These are phyloP conservation scores for Hirschfeldia incana DNA, from an alignment of 345 rosid species.

Conservation along the genomic window DNA sequence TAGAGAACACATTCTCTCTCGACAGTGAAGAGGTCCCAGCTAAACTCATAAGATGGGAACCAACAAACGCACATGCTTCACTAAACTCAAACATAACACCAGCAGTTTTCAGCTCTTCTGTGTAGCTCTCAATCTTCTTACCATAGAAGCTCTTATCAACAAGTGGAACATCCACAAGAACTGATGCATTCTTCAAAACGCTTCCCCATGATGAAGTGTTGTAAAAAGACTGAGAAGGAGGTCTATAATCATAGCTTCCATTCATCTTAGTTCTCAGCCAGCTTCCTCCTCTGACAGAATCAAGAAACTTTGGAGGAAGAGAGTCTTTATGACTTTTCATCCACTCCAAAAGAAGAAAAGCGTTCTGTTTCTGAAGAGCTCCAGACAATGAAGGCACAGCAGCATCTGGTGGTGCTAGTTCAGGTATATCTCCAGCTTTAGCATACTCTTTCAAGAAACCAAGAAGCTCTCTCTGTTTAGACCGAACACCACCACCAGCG, in stretches of 20 bases:
- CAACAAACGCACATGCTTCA: conserved; percentile 59
- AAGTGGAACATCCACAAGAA: conserved; percentile 68
- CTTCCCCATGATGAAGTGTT: conserved; percentile 57
- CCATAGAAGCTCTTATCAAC: conserved; percentile 65
- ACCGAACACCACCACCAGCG: conserved; percentile 36
- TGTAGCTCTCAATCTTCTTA: conserved; percentile 34
- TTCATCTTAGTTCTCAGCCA: conserved; percentile 61
- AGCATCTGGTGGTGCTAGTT: conserved; percentile 55
- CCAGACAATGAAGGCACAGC: conserved; percentile 52
- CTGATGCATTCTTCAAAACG: conserved; percentile 52
- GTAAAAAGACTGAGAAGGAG: conserved; percentile 66
- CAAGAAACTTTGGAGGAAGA: conserved; percentile 51
- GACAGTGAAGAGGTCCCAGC: conserved; percentile 47
- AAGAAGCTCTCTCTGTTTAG: conserved; percentile 40
- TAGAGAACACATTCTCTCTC: conserved; percentile 46
- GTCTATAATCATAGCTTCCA: conserved; percentile 46
- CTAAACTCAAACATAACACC: conserved; percentile 66
- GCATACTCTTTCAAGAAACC: conserved; percentile 42
- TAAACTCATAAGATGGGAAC: conserved; percentile 53
- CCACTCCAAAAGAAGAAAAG: conserved; percentile 66
- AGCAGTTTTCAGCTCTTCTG: conserved; percentile 48
- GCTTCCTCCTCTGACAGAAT: conserved; percentile 52
- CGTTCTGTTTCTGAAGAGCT: conserved; percentile 54
- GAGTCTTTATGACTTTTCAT: neutral
- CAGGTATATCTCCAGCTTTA: conserved; percentile 55